These are phyloP conservation scores for Sporothrix schenckii DNA, from an alignment of 2,329 filamentous ascomycete genomes.

Conservation along the genomic window DNA sequence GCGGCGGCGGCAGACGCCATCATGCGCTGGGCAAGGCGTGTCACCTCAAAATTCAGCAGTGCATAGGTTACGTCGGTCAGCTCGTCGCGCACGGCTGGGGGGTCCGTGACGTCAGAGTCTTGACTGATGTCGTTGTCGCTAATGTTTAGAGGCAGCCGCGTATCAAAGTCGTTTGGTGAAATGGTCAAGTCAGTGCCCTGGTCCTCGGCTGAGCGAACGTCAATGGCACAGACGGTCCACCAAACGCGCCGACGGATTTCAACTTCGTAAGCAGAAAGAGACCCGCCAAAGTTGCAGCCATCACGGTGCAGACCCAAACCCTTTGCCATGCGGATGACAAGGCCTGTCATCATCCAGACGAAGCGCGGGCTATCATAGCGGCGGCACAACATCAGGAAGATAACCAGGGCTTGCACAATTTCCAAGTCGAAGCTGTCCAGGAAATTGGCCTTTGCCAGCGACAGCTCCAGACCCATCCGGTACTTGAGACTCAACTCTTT, in stretches of 20 bases:
- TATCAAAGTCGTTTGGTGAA: conserved; percentile 49
- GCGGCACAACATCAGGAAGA: conserved; percentile 58
- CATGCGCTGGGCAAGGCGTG: conserved; percentile 46
- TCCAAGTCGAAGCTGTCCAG: conserved; percentile 59
- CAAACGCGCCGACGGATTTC: conserved; percentile 64
- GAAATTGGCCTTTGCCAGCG: conserved; percentile 61
- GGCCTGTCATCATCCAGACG: conserved; percentile 62
- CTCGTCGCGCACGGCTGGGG: conserved; percentile 52
- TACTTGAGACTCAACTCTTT: conserved; percentile 52
- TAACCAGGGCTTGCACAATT: conserved; percentile 60
- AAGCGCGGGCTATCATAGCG: conserved; percentile 55
- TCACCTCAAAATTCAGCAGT: conserved; percentile 47
- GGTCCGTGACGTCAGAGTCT: conserved; percentile 48
- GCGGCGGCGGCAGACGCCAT: conserved; percentile 40
- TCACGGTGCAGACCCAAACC: conserved; percentile 65
- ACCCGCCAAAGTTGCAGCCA: conserved; percentile 48
- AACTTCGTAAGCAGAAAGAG: conserved; percentile 59
- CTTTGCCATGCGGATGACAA: conserved; percentile 62
- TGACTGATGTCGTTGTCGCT: conserved; percentile 56
- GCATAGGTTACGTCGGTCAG: conserved; percentile 57
- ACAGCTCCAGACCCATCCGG: conserved; percentile 59
- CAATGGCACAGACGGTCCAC: conserved; percentile 62
- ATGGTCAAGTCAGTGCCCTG: conserved; percentile 50
- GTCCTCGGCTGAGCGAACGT: conserved; percentile 59
- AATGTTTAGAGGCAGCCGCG: conserved; percentile 58